Conservation (phyloP, 768 basidiomycete species). For the Tylopilus sp. region DNA sequence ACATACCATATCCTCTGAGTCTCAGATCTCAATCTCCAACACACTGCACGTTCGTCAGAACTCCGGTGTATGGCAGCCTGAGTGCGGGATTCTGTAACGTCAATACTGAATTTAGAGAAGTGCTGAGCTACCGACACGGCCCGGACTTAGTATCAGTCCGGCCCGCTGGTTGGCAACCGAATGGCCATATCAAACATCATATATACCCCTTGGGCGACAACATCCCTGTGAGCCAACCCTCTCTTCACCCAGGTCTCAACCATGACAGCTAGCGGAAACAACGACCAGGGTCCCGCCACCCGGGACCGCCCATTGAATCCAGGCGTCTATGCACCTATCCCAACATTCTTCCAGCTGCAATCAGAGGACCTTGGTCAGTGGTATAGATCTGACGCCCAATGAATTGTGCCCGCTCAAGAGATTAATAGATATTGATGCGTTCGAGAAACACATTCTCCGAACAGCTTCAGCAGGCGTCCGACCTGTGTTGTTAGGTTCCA, state of each 20-base stretch:
- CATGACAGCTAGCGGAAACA: slow-evolving; percentile 39
- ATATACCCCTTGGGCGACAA: slow-evolving; percentile 9
- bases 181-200: not conserved
- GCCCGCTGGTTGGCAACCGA: slow-evolving; percentile 4
- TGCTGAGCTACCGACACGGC: not conserved
- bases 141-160: slow-evolving; percentile 5
- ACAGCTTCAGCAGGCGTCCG: slow-evolving; percentile 65
- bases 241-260: slow-evolving; percentile 1
- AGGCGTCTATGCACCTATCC: slow-evolving; percentile 84
- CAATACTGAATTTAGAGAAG: no score
- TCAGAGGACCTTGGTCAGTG: slow-evolving; percentile 80
- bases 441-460: slow-evolving; percentile 63
- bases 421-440: slow-evolving; percentile 54
- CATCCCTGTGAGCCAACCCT: not conserved
- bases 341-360: slow-evolving; percentile 73
- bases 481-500: slow-evolving; percentile 74
- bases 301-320: slow-evolving; percentile 57
- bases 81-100: no score
- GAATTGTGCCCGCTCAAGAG: slow-evolving; percentile 4
- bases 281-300: slow-evolving; percentile 9
- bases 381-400: not conserved
- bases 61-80: no score
- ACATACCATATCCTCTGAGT: no score
- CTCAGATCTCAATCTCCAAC: no score
- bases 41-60: no score